These are phyloP conservation scores for Purpureocillium lavendulum DNA, from an alignment of 2,329 filamentous ascomycete genomes.

Conservation along the genomic window DNA sequence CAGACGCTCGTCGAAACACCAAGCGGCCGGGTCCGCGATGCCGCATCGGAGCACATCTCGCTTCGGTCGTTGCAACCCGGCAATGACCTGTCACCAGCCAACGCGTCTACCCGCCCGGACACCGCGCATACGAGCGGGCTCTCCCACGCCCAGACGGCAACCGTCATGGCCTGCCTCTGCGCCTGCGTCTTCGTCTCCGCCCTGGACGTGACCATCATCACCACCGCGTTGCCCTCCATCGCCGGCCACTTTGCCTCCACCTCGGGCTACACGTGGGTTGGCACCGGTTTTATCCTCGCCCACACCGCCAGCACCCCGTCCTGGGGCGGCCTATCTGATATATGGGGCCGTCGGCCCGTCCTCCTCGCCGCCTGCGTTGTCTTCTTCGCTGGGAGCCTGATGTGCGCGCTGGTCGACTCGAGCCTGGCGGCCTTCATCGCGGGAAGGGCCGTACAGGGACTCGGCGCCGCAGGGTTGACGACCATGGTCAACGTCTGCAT, in stretches of 20 bases:
- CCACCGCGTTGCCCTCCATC: constrained; percentile 46
- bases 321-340: constrained; percentile 59
- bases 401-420: constrained; percentile 36
- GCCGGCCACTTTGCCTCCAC: constrained; percentile 49
- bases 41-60: no score
- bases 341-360: constrained; percentile 49
- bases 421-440: constrained; percentile 28
- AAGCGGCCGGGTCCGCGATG: no score
- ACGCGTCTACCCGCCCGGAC: no score
- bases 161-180: no score
- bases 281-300: constrained; percentile 62
- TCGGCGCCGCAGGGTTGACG: constrained; percentile 42
- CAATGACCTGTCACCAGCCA: no score
- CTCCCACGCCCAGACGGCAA: no score
- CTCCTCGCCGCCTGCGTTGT: constrained; percentile 36
- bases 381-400: constrained; percentile 43
- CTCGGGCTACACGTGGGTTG: constrained; percentile 70
- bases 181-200: constrained; percentile 32
- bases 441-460: constrained; percentile 39
- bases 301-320: constrained; percentile 58
- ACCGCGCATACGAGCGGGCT: no score
- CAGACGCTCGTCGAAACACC: no score
- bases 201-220: constrained; percentile 26
- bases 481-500: constrained; percentile 46
- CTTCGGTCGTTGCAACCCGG: no score